These are phyloP conservation scores for Vitis vinifera DNA, from an alignment of 164 flowering plant species.

Conservation along the genomic window DNA sequence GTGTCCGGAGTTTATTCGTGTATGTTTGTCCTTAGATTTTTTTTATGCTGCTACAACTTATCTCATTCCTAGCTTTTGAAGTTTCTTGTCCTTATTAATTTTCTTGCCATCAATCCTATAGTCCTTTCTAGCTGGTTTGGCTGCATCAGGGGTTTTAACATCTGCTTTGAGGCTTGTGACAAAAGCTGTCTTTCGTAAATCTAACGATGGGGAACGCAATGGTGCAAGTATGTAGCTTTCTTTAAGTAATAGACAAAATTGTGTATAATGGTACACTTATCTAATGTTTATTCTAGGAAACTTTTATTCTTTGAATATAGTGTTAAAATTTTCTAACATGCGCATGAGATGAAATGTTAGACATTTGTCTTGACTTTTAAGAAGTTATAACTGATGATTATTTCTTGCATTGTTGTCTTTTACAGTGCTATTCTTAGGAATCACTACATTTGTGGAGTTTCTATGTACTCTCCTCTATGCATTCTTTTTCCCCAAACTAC, in stretches of 20 bases:
- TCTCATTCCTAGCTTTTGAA: too few relatives aligned
- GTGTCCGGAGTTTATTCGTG: constrained; percentile 82
- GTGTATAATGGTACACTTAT: too few relatives aligned
- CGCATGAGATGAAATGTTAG: too few relatives aligned
- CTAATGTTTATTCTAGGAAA: too few relatives aligned
- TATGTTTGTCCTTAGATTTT: constrained; percentile 8
- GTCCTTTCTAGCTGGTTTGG: constrained; percentile 62
- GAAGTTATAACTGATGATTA: too few relatives aligned
- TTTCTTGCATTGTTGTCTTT: not conserved
- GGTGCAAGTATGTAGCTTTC: constrained; percentile 33
- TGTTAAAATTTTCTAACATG: too few relatives aligned
- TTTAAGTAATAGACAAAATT: too few relatives aligned
- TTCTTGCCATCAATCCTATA: constrained; percentile 10
- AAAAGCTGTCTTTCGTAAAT: constrained; percentile 47
- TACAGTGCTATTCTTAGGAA: constrained; percentile 52
- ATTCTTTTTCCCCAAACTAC: constrained; percentile 42
- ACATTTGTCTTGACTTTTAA: too few relatives aligned
- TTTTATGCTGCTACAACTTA: too few relatives aligned
- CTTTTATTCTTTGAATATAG: too few relatives aligned
- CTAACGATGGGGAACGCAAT: constrained; percentile 47
- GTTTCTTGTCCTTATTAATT: too few relatives aligned
- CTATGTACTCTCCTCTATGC: constrained; percentile 45
- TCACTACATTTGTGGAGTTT: constrained; percentile 41
- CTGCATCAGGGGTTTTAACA: constrained; percentile 58
- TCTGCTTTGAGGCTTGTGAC: constrained; percentile 53